Evolutionary conservation across 2,329 filamentous ascomycete genomes (phyloP).

Genomic region (Nothopassalora personata): DNA sequence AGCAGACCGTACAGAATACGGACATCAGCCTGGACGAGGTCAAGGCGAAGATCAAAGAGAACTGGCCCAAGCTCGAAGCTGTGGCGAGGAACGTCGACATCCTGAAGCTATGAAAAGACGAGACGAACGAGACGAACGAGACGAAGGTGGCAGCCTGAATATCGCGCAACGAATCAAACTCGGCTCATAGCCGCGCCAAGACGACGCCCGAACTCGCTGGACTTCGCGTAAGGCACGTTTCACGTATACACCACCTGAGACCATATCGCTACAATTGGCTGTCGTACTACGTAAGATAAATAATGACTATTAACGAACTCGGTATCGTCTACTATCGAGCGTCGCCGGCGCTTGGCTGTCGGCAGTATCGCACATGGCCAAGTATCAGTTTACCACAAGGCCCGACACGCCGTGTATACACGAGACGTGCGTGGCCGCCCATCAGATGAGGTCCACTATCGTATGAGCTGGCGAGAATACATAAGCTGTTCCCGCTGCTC

Average conservation of each 20-base stretch:
- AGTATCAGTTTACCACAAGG: not conserved
- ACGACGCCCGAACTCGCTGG: not conserved
- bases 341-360: not conserved
- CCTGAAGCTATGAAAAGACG: constrained; percentile 20
- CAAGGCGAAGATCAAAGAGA: constrained; percentile 39
- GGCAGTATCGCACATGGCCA: not conserved
- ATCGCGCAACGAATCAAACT: not conserved
- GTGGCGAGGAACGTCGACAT: constrained; percentile 33
- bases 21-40: constrained; percentile 11
- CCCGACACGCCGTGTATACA: not conserved
- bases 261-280: not conserved
- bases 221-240: constrained; percentile 1
- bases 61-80: constrained; percentile 45
- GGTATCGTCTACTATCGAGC: not conserved
- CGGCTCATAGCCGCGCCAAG: not conserved
- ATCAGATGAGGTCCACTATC: not conserved
- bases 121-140: not conserved
- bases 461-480: not conserved
- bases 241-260: not conserved
- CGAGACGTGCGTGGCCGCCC: not conserved
- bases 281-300: not conserved
- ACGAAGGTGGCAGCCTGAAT: not conserved
- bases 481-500: not conserved
- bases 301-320: not conserved
- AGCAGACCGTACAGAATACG: constrained; percentile 21